phyloP scores from a whole-genome alignment of 176 grass and related monocot genomes.

The Carex littledalei region DNA sequence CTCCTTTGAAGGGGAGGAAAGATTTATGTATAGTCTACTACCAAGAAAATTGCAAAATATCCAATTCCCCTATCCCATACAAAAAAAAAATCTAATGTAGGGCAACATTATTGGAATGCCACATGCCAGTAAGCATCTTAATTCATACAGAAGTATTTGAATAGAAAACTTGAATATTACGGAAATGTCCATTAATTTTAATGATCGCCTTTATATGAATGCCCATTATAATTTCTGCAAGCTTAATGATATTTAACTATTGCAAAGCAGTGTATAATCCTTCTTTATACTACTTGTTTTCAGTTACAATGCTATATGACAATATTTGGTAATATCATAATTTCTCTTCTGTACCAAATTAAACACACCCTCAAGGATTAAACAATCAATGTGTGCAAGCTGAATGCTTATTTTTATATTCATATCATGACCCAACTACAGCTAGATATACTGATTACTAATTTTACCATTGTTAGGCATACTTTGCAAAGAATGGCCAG shows the following conservation, averaged over 20 bases:
- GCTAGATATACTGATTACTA: background rate
- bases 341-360: background rate
- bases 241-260: background rate
- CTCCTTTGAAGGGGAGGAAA: background rate
- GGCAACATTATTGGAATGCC: background rate
- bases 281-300: background rate
- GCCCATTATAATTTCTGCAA: background rate
- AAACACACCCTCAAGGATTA: background rate
- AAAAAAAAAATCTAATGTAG: background rate
- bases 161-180: background rate
- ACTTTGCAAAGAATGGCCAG: conserved; percentile 1
- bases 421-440: background rate
- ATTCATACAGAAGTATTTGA: background rate
- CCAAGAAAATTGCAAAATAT: background rate
- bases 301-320: background rate
- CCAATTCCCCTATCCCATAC: background rate
- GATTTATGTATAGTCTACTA: background rate
- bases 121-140: background rate
- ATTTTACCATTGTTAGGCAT: background rate
- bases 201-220: background rate
- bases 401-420: background rate
- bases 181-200: background rate
- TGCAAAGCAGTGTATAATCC: background rate
- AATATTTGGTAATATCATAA: background rate
- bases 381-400: background rate